phyloP scores from a whole-genome alignment of 495 filamentous ascomycete species.

The Hypoxylon fuscum region DNA sequence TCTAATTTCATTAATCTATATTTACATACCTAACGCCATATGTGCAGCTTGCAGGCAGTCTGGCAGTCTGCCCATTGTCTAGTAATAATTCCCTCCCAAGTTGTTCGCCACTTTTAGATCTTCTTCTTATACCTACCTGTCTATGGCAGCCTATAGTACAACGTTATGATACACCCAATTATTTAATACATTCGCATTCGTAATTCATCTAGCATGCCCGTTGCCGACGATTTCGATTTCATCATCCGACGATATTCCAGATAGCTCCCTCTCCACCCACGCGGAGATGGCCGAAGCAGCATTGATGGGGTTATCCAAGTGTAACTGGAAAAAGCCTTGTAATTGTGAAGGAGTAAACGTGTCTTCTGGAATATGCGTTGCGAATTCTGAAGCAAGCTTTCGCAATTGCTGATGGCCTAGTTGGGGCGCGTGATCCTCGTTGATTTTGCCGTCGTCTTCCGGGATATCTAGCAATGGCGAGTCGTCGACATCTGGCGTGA shows the following conservation, averaged over 20 bases:
- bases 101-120: not conserved
- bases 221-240: constrained; percentile 44
- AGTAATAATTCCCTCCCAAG: not conserved
- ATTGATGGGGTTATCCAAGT: constrained; percentile 60
- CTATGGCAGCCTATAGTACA: constrained; percentile 21
- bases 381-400: constrained; percentile 60
- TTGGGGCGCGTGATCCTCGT: constrained; percentile 13
- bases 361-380: constrained; percentile 58
- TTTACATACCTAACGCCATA: too few species aligned
- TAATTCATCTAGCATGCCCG: constrained; percentile 24
- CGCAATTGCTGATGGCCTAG: constrained; percentile 46
- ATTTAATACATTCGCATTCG: constrained; percentile 1
- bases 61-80: too few species aligned
- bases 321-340: constrained; percentile 69
- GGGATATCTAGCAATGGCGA: constrained; percentile 11
- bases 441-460: constrained; percentile 14
- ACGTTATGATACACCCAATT: constrained; percentile 16
- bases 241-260: constrained; percentile 32
- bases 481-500: constrained; percentile 36
- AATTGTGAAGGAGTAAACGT: constrained; percentile 73
- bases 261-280: constrained; percentile 58
- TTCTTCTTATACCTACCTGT: constrained; percentile 5
- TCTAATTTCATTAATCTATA: too few species aligned
- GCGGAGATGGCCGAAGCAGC: constrained; percentile 55
- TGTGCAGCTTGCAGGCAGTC: too few species aligned